Conservation (phyloP, 1,284 basidiomycete genomes). For the Chondrostereum purpureum region DNA sequence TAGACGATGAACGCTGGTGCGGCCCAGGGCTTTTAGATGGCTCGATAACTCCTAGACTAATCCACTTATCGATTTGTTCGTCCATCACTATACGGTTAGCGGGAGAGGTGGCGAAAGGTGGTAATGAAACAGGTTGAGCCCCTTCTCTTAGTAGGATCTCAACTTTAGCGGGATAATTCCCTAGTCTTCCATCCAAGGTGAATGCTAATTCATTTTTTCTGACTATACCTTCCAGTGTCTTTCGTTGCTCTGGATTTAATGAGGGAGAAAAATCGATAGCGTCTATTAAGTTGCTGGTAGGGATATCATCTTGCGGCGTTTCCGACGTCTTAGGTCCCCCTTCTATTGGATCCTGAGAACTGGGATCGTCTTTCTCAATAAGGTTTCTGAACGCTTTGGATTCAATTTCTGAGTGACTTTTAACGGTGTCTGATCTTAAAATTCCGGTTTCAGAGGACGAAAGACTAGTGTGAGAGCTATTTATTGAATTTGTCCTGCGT, state of each 20-base stretch:
- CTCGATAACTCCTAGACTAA: background rate
- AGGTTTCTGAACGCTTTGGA: conserved; percentile 13
- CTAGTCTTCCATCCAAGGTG: background rate
- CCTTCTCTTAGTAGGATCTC: background rate
- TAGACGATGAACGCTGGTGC: conserved; percentile 5
- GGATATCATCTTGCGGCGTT: no score
- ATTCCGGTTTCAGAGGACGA: background rate
- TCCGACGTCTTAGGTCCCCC: no score
- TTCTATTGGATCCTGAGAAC: no score
- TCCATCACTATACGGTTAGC: background rate
- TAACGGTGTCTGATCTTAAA: background rate
- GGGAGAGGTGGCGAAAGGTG: background rate
- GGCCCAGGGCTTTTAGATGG: background rate
- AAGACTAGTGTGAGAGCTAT: background rate
- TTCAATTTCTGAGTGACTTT: conserved; percentile 2
- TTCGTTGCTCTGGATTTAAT: background rate
- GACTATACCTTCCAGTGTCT: background rate
- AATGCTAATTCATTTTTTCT: background rate
- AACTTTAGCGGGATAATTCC: background rate
- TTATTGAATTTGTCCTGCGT: conserved; percentile 4
- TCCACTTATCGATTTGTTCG: no score
- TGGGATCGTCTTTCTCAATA: background rate
- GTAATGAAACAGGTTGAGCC: background rate
- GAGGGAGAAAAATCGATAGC: background rate
- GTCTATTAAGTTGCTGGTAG: background rate